These are phyloP conservation scores for Pelagophyceae sp. DNA, from an alignment of 352 stramenopile species.

Conservation along the genomic window DNA sequence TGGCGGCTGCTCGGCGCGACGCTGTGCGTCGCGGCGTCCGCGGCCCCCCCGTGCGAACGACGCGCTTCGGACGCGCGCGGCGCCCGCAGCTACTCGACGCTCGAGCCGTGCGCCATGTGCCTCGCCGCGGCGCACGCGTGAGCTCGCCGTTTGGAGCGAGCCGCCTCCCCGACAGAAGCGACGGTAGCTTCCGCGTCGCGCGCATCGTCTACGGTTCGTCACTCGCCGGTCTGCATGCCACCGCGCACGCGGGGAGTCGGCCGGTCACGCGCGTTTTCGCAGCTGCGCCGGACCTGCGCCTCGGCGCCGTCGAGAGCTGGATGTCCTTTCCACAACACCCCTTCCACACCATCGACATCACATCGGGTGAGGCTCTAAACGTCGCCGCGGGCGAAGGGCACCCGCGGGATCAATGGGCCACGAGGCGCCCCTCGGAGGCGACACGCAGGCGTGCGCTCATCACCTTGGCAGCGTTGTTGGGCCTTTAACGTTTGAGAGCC, in stretches of 20 bases:
- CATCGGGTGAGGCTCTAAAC: neutral
- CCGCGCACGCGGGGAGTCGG: too few species aligned
- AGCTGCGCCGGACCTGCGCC: slow-evolving; percentile 3
- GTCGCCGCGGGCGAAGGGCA: too few species aligned
- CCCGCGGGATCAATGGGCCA: too few species aligned
- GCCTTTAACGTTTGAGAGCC: too few species aligned
- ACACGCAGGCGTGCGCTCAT: too few species aligned
- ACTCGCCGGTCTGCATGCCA: too few species aligned
- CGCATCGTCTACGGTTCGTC: slow-evolving; percentile 10
- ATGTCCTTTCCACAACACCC: neutral
- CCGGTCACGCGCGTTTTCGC: too few species aligned
- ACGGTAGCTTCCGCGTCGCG: neutral
- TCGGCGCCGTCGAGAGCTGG: slow-evolving; percentile 15
- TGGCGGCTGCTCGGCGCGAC: neutral
- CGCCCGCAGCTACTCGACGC: neutral
- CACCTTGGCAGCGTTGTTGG: too few species aligned
- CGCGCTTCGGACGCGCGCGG: neutral
- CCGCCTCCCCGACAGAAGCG: too few species aligned
- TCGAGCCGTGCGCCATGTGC: slow-evolving; percentile 16
- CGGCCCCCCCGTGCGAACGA: neutral
- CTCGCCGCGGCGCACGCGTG: neutral
- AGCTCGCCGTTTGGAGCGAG: neutral
- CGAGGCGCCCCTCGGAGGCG: too few species aligned
- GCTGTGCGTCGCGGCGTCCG: neutral
- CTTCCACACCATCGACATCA: neutral